Percentiles rank a stretch among this genome's conserved stretches.
phyloP scores from a whole-genome alignment of 2,329 filamentous ascomycete species.

The Chaetoscypha palmicola region DNA sequence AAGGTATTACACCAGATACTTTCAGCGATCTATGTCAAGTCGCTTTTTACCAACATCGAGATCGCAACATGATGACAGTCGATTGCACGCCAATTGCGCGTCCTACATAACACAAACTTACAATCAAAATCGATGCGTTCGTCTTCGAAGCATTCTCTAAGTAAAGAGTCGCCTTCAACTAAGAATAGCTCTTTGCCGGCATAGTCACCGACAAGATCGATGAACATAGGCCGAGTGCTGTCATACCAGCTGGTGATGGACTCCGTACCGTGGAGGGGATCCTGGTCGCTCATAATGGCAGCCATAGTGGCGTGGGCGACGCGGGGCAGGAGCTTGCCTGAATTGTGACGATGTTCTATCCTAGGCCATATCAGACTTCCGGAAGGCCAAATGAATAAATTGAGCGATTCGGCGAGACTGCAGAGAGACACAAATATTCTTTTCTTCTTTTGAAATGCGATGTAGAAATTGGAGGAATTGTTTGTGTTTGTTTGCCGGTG shows the following conservation, averaged over 20 bases:
- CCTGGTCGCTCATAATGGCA: constrained; percentile 3
- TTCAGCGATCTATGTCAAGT: neutral
- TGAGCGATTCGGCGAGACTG: too few species aligned
- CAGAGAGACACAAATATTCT: too few species aligned
- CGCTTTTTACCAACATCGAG: too few species aligned
- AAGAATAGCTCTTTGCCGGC: constrained; percentile 66
- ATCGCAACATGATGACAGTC: too few species aligned
- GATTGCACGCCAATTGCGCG: too few species aligned
- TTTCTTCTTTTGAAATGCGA: too few species aligned
- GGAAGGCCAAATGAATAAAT: too few species aligned
- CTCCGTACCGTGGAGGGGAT: constrained; percentile 9
- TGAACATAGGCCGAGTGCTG: constrained; percentile 36
- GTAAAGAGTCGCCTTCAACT: constrained; percentile 66
- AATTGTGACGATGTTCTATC: neutral
- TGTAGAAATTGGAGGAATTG: too few species aligned
- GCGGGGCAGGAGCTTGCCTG: neutral
- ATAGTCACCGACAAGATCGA: constrained; percentile 70
- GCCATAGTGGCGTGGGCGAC: constrained; percentile 8
- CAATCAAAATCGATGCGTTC: constrained; percentile 55
- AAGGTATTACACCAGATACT: neutral
- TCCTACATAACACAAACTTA: constrained; percentile 26
- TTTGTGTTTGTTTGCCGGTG: too few species aligned
- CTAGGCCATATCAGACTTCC: too few species aligned
- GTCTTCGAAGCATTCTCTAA: constrained; percentile 56
- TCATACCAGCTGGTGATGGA: constrained; percentile 35